Conservation (phyloP, 345 rosid genomes). For the Bruguiera parviflora region DNA sequence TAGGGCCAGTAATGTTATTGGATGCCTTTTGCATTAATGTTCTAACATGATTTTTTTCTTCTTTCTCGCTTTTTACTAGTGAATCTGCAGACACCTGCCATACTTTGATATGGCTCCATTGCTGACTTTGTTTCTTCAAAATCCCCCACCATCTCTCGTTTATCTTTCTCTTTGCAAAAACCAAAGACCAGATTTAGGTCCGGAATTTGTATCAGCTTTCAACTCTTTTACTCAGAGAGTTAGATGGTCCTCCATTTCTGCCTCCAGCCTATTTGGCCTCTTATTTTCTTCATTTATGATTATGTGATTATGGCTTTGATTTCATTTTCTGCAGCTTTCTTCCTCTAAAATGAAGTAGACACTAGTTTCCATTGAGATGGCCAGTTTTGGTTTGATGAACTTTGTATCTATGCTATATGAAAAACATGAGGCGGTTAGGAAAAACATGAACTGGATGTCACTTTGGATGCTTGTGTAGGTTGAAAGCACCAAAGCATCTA, state of each 20-base stretch:
- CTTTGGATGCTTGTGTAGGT: not conserved
- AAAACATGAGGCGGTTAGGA: not conserved
- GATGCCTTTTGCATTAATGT: too few relatives aligned
- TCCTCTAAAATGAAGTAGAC: not conserved
- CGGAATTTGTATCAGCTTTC: too few relatives aligned
- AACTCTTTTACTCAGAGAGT: too few relatives aligned
- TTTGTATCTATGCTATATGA: not conserved
- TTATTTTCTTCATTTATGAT: not conserved
- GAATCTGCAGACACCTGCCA: too few relatives aligned
- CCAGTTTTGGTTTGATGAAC: not conserved
- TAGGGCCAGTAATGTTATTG: not conserved
- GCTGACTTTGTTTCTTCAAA: too few relatives aligned
- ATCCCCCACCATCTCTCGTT: too few relatives aligned
- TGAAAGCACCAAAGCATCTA: not conserved
- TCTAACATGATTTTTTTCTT: too few relatives aligned
- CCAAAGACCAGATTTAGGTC: too few relatives aligned
- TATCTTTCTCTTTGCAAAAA: too few relatives aligned
- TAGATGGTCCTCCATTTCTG: too few relatives aligned
- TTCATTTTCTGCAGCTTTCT: not conserved
- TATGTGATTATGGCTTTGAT: not conserved
- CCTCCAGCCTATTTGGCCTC: not conserved
- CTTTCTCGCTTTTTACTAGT: too few relatives aligned
- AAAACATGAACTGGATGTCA: not conserved
- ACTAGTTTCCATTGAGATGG: not conserved
- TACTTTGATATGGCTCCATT: too few relatives aligned